These are phyloP conservation scores for bread wheat (Triticum aestivum) DNA, from an alignment of 176 grass and related monocot genomes.

Conservation along the genomic window IWGSC_CS_RefSeq_v2.1 NC_057806.1:643385749-643386248, in stretches of 20 bases:
- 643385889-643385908: not conserved
- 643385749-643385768: too few relatives aligned
- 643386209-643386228: too few relatives aligned
- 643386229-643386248: too few relatives aligned
- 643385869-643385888: not conserved
- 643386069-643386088: not conserved
- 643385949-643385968: not conserved
- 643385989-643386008: not conserved
- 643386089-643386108: not conserved
- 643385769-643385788: too few relatives aligned
- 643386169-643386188: not conserved
- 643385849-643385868: not conserved
- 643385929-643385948: not conserved
- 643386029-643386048: not conserved
- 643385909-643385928: not conserved
- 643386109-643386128: slow-evolving; percentile 59
- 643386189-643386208: too few relatives aligned
- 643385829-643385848: not conserved
- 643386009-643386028: not conserved
- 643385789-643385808: too few relatives aligned
- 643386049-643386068: not conserved
- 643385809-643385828: not conserved
- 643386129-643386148: slow-evolving; percentile 65
- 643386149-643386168: slow-evolving; percentile 45
- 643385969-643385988: not conserved